Evolutionary conservation across 2,329 filamentous ascomycete genomes (phyloP).

Genomic region (Claviceps sorghi): DNA sequence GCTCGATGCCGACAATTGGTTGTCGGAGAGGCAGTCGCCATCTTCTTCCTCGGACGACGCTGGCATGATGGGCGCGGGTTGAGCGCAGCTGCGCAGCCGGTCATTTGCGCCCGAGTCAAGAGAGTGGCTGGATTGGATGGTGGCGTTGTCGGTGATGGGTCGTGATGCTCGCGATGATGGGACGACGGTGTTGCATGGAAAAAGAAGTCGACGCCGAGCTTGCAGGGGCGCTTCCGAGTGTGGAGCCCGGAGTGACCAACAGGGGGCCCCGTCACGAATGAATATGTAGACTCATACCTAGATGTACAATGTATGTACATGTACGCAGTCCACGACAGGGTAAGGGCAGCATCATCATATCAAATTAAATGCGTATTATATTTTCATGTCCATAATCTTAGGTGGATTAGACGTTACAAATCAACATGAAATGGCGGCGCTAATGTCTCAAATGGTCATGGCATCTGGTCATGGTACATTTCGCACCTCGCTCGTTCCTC

Average conservation of each 20-base stretch:
- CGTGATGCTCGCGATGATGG: background rate
- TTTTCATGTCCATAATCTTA: too few relatives aligned
- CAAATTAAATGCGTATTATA: too few relatives aligned
- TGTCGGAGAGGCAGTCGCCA: constrained; percentile 21
- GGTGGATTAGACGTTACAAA: background rate
- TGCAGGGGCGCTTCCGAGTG: background rate
- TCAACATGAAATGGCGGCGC: background rate
- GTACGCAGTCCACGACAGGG: too few relatives aligned
- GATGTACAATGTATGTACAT: too few relatives aligned
- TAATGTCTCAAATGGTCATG: background rate
- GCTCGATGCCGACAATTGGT: constrained; percentile 15
- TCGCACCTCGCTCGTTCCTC: too few relatives aligned
- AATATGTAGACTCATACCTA: too few relatives aligned
- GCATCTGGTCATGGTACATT: constrained; percentile 2
- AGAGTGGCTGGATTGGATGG: background rate
- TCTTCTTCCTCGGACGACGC: constrained; percentile 22
- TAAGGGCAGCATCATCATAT: too few relatives aligned
- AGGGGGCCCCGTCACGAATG: background rate
- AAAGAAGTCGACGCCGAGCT: background rate
- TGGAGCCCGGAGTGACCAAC: background rate
- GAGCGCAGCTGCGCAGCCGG: background rate
- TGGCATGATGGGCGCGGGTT: constrained; percentile 14
- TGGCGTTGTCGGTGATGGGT: too few relatives aligned
- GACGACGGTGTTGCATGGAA: background rate
- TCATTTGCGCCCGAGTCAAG: background rate